These are phyloP conservation scores for Metschnikowia dekortorum DNA, from an alignment of 805 yeast species.

Conservation along the genomic window DNA sequence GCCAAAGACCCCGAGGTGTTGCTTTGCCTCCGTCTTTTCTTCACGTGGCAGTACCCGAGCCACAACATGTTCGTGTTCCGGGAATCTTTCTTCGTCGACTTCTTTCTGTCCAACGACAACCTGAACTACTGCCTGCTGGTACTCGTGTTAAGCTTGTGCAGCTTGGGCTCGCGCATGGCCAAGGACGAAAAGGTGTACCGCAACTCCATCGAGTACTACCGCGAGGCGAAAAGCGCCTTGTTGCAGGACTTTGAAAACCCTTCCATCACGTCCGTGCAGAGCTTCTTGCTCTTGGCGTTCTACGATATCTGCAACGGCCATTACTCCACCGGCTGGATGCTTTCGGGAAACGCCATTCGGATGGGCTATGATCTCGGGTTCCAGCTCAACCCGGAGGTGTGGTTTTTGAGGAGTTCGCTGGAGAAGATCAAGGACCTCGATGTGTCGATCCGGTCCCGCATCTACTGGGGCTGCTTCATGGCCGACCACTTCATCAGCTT, in stretches of 20 bases:
- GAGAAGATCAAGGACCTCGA: conserved; percentile 45
- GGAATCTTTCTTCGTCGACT: conserved; percentile 58
- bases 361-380: conserved; percentile 66
- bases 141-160: conserved; percentile 52
- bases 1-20: conserved; percentile 19
- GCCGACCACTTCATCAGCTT: conserved; percentile 62
- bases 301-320: conserved; percentile 60
- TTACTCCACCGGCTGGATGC: conserved; percentile 59
- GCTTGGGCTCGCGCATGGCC: conserved; percentile 53
- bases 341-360: conserved; percentile 57
- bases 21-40: conserved; percentile 43
- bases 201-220: conserved; percentile 43
- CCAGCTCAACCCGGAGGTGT: conserved; percentile 57
- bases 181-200: conserved; percentile 38
- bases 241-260: conserved; percentile 40
- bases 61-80: conserved; percentile 58
- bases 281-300: conserved; percentile 53
- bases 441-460: conserved; percentile 52
- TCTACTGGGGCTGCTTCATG: conserved; percentile 64
- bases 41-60: conserved; percentile 65
- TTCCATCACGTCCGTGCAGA: conserved; percentile 55
- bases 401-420: conserved; percentile 43
- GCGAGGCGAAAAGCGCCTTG: conserved; percentile 41
- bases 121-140: conserved; percentile 53
- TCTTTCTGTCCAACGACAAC: conserved; percentile 50